These are phyloP conservation scores for Thalia dealbata DNA, from an alignment of 176 grass and related monocot genomes.

Conservation along the genomic window DNA sequence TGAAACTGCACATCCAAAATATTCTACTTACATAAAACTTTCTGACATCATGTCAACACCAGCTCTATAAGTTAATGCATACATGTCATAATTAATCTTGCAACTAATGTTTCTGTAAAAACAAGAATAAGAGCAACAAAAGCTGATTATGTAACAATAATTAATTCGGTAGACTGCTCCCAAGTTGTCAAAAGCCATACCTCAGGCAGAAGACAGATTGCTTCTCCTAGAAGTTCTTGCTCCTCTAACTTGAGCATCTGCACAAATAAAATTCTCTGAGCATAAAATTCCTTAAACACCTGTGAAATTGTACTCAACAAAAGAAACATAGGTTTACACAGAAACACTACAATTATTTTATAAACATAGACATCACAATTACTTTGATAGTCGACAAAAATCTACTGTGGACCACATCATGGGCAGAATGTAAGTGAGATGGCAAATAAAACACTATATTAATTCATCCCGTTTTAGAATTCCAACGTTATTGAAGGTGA, in stretches of 20 bases:
- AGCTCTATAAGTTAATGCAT: not conserved
- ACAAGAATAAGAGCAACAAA: no score
- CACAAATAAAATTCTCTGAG: constrained; percentile 8
- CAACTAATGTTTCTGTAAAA: no score
- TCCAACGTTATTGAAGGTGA: not conserved
- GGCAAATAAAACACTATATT: no score
- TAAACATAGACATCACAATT: not conserved
- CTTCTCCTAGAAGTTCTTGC: constrained; percentile 89
- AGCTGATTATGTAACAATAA: not conserved
- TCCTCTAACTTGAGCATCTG: constrained; percentile 96
- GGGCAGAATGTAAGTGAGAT: no score
- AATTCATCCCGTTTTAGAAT: no score
- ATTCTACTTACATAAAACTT: no score
- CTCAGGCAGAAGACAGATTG: constrained; percentile 67
- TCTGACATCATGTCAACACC: not conserved
- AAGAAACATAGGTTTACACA: not conserved
- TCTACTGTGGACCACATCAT: no score
- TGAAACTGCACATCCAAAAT: not conserved
- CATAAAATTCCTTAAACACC: not conserved
- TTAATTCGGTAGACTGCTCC: not conserved
- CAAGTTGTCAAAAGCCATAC: constrained; percentile 23
- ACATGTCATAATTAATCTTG: not conserved
- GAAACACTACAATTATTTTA: not conserved
- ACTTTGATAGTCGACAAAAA: not conserved
- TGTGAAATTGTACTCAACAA: not conserved